Percentiles rank a stretch among this genome's conserved stretches.
Evolutionary conservation across 805 yeast species (phyloP).

Genomic region (Metschnikowia sp.): DNA sequence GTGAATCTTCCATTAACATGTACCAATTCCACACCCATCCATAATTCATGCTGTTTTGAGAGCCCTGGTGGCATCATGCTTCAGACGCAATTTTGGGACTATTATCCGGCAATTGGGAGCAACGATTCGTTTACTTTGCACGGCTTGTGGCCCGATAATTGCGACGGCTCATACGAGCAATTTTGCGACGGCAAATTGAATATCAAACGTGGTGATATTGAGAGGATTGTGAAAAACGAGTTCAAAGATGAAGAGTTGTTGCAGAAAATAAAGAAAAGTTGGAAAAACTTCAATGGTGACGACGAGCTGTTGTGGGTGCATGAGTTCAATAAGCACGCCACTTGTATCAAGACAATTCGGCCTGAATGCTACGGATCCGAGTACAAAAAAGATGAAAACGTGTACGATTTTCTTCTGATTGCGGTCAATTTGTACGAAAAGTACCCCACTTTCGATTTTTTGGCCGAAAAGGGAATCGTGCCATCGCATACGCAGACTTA

Average conservation of each 20-base stretch:
- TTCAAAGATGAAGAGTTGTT: constrained; percentile 26
- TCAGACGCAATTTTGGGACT: constrained; percentile 44
- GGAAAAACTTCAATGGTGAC: constrained; percentile 36
- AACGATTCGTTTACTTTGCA: constrained; percentile 40
- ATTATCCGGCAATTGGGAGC: constrained; percentile 31
- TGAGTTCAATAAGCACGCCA: constrained; percentile 45
- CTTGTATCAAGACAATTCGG: constrained; percentile 38
- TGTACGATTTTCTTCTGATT: constrained; percentile 29
- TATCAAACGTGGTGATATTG: constrained; percentile 21
- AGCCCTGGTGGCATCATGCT: constrained; percentile 38
- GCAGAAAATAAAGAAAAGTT: constrained; percentile 20
- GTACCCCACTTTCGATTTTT: constrained; percentile 36
- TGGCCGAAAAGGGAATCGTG: constrained; percentile 33
- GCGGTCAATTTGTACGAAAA: constrained; percentile 31
- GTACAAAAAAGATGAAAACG: constrained; percentile 22
- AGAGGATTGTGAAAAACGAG: constrained; percentile 24
- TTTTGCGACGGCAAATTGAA: constrained; percentile 33
- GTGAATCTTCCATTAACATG: constrained; percentile 52
- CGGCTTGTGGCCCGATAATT: constrained; percentile 44
- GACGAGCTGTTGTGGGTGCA: constrained; percentile 40
- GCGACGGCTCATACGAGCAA: constrained; percentile 38
- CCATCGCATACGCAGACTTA: constrained; percentile 35
- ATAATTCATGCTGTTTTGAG: constrained; percentile 47
- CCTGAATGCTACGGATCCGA: constrained; percentile 36
- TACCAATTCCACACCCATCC: constrained; percentile 47